Percentiles rank a stretch among this genome's conserved stretches.
Evolutionary conservation across 345 rosid species (phyloP).

Genomic region (Ceriops zippeliana): DNA sequence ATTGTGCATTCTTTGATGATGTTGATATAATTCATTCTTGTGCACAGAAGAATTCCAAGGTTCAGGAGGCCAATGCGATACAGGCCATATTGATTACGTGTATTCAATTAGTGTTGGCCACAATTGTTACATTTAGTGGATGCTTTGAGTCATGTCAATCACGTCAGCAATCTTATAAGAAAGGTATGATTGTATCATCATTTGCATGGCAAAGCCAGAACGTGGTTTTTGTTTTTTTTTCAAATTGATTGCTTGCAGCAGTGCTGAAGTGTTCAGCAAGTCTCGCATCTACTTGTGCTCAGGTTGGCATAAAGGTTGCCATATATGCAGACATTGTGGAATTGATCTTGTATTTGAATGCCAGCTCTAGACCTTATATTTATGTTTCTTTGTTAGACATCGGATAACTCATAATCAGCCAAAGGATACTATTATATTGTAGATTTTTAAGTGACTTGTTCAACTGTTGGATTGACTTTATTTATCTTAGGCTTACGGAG

Average conservation of each 20-base stretch:
- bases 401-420: background rate
- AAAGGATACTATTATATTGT: background rate
- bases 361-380: background rate
- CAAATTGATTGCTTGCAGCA: conserved; percentile 22
- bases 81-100: conserved; percentile 64
- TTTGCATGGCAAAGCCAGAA: conserved; percentile 24
- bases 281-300: conserved; percentile 13
- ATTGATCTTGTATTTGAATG: background rate
- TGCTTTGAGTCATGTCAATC: conserved; percentile 10
- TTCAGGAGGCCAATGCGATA: conserved; percentile 86
- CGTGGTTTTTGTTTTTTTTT: conserved; percentile 9
- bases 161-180: conserved; percentile 6
- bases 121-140: conserved; percentile 4
- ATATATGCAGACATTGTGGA: conserved; percentile 27
- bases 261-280: conserved; percentile 11
- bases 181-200: conserved; percentile 12
- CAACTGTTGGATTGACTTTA: no score
- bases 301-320: conserved; percentile 9
- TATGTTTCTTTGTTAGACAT: background rate
- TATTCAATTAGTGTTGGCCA: background rate
- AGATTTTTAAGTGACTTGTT: background rate
- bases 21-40: conserved; percentile 13
- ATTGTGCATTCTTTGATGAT: background rate
- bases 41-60: conserved; percentile 89
- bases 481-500: no score